Percentiles rank a stretch among this genome's conserved stretches.
These are phyloP conservation scores for Fraxinus platypoda DNA, from an alignment of 305 asterid genomes.

Conservation along the genomic window DNA sequence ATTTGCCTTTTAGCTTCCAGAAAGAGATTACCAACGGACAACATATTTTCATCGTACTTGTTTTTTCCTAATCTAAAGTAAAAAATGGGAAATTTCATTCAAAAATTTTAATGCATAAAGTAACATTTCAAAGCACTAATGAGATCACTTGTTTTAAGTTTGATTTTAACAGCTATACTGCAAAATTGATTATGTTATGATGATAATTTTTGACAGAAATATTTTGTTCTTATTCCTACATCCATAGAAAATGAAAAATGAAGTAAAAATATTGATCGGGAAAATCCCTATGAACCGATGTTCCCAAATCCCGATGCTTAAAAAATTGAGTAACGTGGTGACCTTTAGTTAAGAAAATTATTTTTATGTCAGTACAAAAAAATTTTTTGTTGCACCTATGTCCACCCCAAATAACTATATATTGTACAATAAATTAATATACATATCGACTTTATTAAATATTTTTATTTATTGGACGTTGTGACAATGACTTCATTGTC, in stretches of 20 bases:
- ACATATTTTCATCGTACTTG: neutral
- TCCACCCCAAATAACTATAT: too few relatives aligned
- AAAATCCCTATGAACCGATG: neutral
- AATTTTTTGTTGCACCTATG: too few relatives aligned
- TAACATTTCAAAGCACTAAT: neutral
- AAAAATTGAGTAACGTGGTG: neutral
- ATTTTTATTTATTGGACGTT: too few relatives aligned
- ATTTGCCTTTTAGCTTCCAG: neutral
- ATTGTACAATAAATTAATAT: too few relatives aligned
- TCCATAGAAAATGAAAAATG: neutral
- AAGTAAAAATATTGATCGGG: neutral
- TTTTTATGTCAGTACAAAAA: neutral
- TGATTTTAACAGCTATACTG: neutral
- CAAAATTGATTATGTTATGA: neutral
- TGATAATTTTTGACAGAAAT: neutral
- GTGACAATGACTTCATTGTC: too few relatives aligned
- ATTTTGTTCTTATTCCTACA: neutral
- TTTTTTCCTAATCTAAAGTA: neutral
- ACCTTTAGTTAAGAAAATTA: neutral
- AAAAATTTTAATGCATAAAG: neutral
- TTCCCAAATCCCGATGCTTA: neutral
- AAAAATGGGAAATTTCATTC: neutral
- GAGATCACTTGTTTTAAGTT: neutral
- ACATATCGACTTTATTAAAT: neutral
- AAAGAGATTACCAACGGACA: neutral